Base-by-base conservation (phyloP, 2,329 filamentous ascomycete genomes). In the Didymella exigua region DNA sequence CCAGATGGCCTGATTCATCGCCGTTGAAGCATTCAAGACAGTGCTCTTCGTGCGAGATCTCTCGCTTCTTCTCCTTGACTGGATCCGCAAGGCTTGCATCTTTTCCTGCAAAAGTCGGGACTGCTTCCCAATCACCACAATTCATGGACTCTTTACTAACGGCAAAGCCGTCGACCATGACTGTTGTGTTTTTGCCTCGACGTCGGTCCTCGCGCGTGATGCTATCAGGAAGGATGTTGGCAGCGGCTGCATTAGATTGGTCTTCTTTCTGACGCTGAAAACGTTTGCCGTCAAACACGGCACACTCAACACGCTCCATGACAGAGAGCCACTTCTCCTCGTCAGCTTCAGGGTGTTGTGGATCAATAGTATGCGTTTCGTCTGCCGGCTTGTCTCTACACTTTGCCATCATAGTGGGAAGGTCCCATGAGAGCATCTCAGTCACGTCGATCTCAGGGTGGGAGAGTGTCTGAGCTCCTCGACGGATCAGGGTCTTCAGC, bases 381-480 rank as follows among this genome's bases (percentile, higher is more conserved):
- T 82, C 79, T 2, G 76, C 69, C 6, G 79, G 76, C 47, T 80
- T 77, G 58, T 84, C 82, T 45, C 80, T 81, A 63, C 82, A 84
- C 51, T 82, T 82, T 18, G 78, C 74, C 26, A 85, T 70, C 54
- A 81, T 82, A 0, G 80, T 83, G 1, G 79, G 73, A 67, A 82
- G 81, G 52, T 84, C 78, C 83, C 84, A 86, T n/a, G 73, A 76
- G 0, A 85, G 66, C 80, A 86, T 84, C 49, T 85, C 81, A 5
- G 77, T 79, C 4, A 82, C 77, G 53, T 85, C 78, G 27, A 85
- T 78, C 52, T 83, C 78, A 0, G 81, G 78, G 57, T 79, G 74
- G 8, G 81, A 77, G 10, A 85, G 71, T 5, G 81, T 82, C 49
- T 82, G 81, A 8, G 82, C 79, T 34, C 83, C 82, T 26, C 81